Base-by-base conservation (phyloP, 2,329 filamentous ascomycete species). In the Purpureocillium takamizusanense region DNA sequence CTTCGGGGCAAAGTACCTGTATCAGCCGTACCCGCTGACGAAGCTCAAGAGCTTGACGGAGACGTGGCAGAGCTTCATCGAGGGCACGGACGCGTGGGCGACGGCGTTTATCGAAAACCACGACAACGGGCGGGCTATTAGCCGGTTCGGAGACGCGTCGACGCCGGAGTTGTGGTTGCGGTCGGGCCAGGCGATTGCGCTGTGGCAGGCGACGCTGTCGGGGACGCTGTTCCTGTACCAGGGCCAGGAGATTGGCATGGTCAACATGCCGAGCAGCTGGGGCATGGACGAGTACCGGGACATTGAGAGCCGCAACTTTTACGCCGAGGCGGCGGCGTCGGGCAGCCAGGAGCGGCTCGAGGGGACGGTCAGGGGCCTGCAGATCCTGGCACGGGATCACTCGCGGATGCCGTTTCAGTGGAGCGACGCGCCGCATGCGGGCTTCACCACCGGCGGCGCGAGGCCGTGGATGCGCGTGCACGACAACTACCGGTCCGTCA, bases 401-500 rank as follows among this genome's bases (percentile, higher is more conserved):
- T 66, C 78, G 2, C 64, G 81, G 1, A 70, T 79, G 2, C 81
- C 81, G 0, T 75, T 86, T 53, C 78, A 81, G 37, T 86, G 82
- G 82, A 68, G 72, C 37, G 64, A 57, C 1, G 61, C 63, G 0
- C 57, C 68, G 0, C 69, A 82, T 43, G 76, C 75, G 0, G 81
- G 82, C 0, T 86, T 86, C 55, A 72, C 76, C 0, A 47, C 51
- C 21, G 21, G 10, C 12, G 46, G 41, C 0, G 52, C 51, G 1
- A 67, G 66, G 45, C 77, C 81, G 0, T 86, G 81, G 81, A 85
- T 85, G 76, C 66, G 74, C 2, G 70, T 79, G 2, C 78, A 83
- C 47, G 74, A 81, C 15, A 64, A 71, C 23, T 79, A 74, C 48
- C 47, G 47, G 3, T 51, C 60, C 2, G 65, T 79, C 50, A 86